Evolutionary conservation across 208 protist species (phyloP).

Genomic region (Trypanosoma congolense): DNA sequence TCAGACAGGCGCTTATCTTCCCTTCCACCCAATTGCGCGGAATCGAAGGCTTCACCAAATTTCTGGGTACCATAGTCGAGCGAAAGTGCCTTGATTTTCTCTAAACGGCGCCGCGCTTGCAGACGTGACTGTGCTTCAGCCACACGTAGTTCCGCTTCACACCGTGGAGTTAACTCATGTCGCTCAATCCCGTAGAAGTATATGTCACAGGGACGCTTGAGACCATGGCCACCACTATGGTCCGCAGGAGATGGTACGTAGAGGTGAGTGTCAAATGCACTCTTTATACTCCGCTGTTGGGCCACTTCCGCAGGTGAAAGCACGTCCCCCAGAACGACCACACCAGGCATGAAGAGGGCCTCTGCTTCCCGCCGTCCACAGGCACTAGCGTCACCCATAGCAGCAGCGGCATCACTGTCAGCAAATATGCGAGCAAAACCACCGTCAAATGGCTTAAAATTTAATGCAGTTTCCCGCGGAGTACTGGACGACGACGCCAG

Average conservation of each 20-base stretch:
- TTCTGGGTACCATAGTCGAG: neutral
- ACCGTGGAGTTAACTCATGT: conserved; percentile 12
- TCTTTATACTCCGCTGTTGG: conserved; percentile 4
- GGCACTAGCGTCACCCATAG: neutral
- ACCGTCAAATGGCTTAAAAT: neutral
- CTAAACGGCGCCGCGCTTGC: conserved; percentile 40
- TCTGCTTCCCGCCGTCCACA: conserved; percentile 9
- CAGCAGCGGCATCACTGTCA: conserved; percentile 1
- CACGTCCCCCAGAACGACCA: conserved; percentile 16
- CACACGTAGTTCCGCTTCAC: conserved; percentile 18
- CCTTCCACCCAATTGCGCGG: neutral
- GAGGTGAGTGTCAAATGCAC: conserved; percentile 12
- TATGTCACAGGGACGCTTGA: conserved; percentile 18
- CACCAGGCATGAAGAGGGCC: conserved; percentile 1
- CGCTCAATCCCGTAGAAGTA: conserved; percentile 25
- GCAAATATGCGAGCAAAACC: neutral
- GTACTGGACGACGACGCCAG: conserved; percentile 3
- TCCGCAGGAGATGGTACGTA: neutral
- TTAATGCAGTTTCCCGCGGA: neutral
- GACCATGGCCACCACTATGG: neutral
- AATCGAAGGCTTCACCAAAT: conserved; percentile 9
- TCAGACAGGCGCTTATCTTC: conserved; percentile 9
- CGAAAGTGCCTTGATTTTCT: conserved; percentile 21
- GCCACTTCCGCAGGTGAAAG: conserved; percentile 13
- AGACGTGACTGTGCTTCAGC: conserved; percentile 36